Base-by-base conservation (phyloP, 1,139 yeast genomes). In the Hemisphaericaspora subhashii region DNA sequence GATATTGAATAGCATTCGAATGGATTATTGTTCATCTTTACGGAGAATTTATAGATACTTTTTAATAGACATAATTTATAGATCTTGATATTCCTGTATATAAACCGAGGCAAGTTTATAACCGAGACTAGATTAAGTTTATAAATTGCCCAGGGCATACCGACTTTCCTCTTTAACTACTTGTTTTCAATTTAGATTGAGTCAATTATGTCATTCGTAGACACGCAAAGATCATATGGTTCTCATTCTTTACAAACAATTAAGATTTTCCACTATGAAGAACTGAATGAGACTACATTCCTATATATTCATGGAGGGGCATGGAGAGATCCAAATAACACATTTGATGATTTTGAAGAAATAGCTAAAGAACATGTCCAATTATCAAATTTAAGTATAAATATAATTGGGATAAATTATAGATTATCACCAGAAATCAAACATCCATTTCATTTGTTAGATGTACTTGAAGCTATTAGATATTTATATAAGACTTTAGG, bases 261-360 rank as follows among this genome's bases (percentile, higher is more conserved):
- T 9, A 63, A 58, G 40, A 44, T 58, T 2, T 60, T 58, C 39
- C 41, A 49, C 6, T 41, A 37, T 28, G 40, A 33, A 2, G 47
- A 46, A 31, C 34, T 35, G 9, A 51, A 52, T 33, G 40, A 23
- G 4, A 40, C 43, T 10, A 50, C 61, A 2, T 52, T 72, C 3
- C 62, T 87, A 1, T 81, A 79, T 47, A 73, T 88, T 27, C 96
- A 88, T 57, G 96, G 96, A 0, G 96, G 96, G 0, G 95, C 92
- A 0, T 88, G 96, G 96, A 66, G 86, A 47, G 95, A 86, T 53
- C 79, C 81, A 0, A 57, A 48, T 2, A 82, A 83, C 54, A 79
- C 86, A 0, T 74, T 59, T 36, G 62, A 68, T 33, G 94, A 85
- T 53, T 81, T 79, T 41, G 63, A 64, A 13, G 52, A 53, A 3